Conservation (phyloP, 768 basidiomycete species). For the Daedalea quercina region DNA sequence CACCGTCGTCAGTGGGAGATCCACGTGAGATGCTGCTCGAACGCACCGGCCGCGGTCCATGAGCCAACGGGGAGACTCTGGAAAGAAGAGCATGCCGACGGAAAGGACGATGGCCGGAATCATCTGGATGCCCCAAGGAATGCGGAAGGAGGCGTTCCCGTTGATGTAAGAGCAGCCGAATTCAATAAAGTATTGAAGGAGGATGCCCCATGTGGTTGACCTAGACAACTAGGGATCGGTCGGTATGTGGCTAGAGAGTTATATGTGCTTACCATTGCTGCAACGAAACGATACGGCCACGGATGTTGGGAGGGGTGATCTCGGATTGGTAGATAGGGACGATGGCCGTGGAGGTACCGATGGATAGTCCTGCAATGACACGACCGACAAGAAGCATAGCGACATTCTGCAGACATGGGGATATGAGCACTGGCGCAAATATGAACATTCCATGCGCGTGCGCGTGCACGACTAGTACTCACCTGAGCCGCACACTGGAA, state of each 20-base stretch:
- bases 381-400: conserved; percentile 57
- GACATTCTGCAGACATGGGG: conserved; percentile 38
- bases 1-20: background rate
- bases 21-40: background rate
- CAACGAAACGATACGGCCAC: conserved; percentile 68
- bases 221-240: conserved; percentile 1
- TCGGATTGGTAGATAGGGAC: conserved; percentile 76
- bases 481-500: conserved; percentile 59
- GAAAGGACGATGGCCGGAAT: conserved; percentile 70
- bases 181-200: conserved; percentile 70
- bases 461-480: too few species aligned
- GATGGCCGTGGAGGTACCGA: conserved; percentile 58
- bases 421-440: conserved; percentile 1
- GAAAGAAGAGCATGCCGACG: conserved; percentile 61
- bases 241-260: background rate
- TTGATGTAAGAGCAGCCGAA: conserved; percentile 72
- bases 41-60: conserved; percentile 50
- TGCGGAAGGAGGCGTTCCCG: conserved; percentile 67
- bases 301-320: conserved; percentile 63
- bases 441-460: too few species aligned
- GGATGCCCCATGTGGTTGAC: conserved; percentile 71
- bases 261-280: conserved; percentile 52
- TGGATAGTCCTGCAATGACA: conserved; percentile 60
- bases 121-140: conserved; percentile 76
- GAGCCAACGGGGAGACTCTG: conserved; percentile 63